Base-by-base conservation (phyloP, 2,329 filamentous ascomycete genomes). In the Colletotrichum lentis region DNA sequence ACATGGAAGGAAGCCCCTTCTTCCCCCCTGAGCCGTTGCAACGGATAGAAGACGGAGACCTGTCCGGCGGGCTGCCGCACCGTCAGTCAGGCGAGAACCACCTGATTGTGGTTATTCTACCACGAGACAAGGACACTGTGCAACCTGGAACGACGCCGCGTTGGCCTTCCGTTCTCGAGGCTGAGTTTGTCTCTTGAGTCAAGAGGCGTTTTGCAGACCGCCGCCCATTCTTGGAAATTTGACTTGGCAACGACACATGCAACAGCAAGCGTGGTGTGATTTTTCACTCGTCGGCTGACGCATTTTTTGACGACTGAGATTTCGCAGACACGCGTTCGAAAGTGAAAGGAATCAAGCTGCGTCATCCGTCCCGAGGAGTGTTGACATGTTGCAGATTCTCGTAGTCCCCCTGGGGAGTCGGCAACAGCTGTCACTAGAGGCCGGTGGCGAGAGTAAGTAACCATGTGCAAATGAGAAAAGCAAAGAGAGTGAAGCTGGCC, bases 1-100 rank as follows among this genome's bases (percentile, higher is more conserved):
- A 50, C 63, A 31, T n/a, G n/a, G n/a, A n/a, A 55, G 8, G 50
- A 66, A 49, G 37, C 24, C 6, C 31, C 24, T 18, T 57, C 10
- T 39, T n/a, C n/a, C n/a, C 52, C 63, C 50, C 44, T 54, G 50
- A 54, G 52, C 35, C 20, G 52, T 24, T 39, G 35, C 35, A 41
- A 22, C 24, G 37, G n/a, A 27, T 22, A 46, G 52, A 35, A 54
- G 52, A 18, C 11, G 5, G n/a, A 54, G 35, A n/a, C 52, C 52
- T 20, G n/a, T 39, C 24, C 31, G n/a, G 35, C 27, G 52, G 35
- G 31, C 12, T 54, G 6, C 39, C 20, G 52, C 52, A 11, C 24
- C 35, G 10, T 22, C 22, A 39, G 35, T 52, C n/a, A 39, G 20
- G n/a, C 52, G 52, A 54, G 35, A 8, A 12, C n/a, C 18, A 22